Percentiles rank a stretch among this genome's conserved stretches.
phyloP scores from a whole-genome alignment of 1,284 basidiomycete species.

The Leccinum subrobustum region DNA sequence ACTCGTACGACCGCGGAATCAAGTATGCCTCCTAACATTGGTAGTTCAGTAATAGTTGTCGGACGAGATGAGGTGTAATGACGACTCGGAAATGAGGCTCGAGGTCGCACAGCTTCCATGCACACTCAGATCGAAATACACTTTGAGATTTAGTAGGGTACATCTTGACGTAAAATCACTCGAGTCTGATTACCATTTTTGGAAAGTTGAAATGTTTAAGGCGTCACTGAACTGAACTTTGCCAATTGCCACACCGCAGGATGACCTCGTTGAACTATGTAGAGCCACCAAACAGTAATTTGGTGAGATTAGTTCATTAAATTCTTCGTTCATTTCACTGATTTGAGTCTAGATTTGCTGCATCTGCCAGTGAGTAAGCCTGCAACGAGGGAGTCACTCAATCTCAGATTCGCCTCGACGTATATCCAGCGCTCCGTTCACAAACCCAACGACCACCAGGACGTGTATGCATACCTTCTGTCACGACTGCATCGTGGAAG shows the following conservation, averaged over 20 bases:
- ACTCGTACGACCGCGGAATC: background rate
- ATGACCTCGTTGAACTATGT: slow-evolving; percentile 47
- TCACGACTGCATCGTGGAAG: slow-evolving; percentile 66
- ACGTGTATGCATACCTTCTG: slow-evolving; percentile 87
- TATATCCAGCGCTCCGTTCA: slow-evolving; percentile 60
- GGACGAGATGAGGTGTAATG: background rate
- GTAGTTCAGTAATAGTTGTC: background rate
- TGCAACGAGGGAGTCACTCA: background rate
- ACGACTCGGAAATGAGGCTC: background rate
- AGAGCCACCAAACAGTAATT: slow-evolving; percentile 54
- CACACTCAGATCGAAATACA: background rate
- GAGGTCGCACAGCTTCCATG: background rate
- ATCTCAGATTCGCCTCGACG: slow-evolving; percentile 4
- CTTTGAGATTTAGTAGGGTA: background rate
- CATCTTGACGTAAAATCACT: slow-evolving; percentile 18
- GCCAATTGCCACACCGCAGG: slow-evolving; percentile 13
- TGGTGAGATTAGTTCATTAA: slow-evolving; percentile 39
- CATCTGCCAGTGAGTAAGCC: slow-evolving; percentile 66
- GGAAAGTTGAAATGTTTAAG: slow-evolving; percentile 4
- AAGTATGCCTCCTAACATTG: background rate
- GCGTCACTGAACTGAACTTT: background rate
- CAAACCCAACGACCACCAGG: slow-evolving; percentile 68
- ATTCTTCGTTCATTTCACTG: slow-evolving; percentile 2
- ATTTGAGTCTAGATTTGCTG: slow-evolving; percentile 61
- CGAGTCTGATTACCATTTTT: slow-evolving; percentile 18